Evolutionary conservation across 768 basidiomycete species (phyloP), one percentile per base, ranked within the genome.

Genomic region (Tulasnella sp.): DNA sequence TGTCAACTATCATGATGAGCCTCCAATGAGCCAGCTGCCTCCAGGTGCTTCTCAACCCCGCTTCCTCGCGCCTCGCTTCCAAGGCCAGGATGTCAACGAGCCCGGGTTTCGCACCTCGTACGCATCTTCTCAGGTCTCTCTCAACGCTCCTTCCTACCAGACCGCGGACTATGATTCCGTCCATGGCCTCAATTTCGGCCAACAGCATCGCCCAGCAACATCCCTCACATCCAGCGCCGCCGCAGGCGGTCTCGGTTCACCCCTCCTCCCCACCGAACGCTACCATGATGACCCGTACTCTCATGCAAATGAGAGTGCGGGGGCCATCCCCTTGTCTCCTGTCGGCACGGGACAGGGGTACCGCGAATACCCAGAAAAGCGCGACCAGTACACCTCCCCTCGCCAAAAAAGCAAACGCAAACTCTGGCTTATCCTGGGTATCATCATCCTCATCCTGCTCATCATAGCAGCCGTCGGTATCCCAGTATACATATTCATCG

Each of bases 401-500:
- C 39, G 67, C 6, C 44, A 40, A 39, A 37, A 76, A 61, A 78
- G 35, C 78, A 51, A 44, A 70, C 35, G 55, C 23, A 73, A 26
- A 51, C 11, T 11, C 11, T 42, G 42, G 46, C 18, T 35, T 32
- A 40, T 35, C 29, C 42, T 81, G 20, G 32, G 75, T 16, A 73
- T 67, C 70, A 42, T 80, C 37, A 35, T 79, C 20, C 29, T 79
- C 46, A 32, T 81, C 70, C 42, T 78, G 26, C 37, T 80, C 32
- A 51, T 80, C n/a, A 80, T 79, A 57, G 74, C 77, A 37, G 81
- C 80, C 61, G 81, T 81, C 40, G 77, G 78, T 39, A 71, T 81
- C 35, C 80, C 82, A 20, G 77, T 82, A 2, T 82, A 82, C 70
- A 81, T 80, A 35, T 75, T 80, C 67, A 81, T 82, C 20, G 72